Conservation (phyloP, 176 grass and related monocot genomes). For the Musa schizocarpa region DNA sequence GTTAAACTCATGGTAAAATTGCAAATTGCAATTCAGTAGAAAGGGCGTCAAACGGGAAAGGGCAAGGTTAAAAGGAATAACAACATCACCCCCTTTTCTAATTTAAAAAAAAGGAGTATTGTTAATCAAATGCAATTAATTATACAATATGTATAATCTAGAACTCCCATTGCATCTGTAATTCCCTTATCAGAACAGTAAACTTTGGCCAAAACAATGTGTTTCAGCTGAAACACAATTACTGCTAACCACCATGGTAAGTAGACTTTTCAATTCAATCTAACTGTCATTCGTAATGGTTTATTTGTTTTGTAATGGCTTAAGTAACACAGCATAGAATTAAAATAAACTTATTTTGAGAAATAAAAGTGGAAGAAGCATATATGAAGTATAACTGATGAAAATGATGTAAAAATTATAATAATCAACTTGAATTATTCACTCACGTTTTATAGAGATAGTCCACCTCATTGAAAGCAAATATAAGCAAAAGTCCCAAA, state of each 20-base stretch:
- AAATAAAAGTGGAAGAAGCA: not conserved
- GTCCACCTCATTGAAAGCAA: conserved; percentile 71
- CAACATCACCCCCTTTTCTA: too few species aligned
- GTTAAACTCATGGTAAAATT: not conserved
- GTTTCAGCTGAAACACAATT: too few species aligned
- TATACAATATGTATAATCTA: too few species aligned
- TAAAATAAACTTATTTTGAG: not conserved
- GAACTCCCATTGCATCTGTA: too few species aligned
- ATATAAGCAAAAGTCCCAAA: conserved; percentile 66
- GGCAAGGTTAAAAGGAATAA: too few species aligned
- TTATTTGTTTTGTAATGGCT: too few species aligned
- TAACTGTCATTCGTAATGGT: too few species aligned
- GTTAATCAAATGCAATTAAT: not conserved
- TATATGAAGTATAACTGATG: not conserved
- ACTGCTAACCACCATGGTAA: too few species aligned
- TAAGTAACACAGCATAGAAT: not conserved
- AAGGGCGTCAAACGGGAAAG: not conserved
- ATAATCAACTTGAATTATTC: not conserved
- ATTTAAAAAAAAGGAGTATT: not conserved
- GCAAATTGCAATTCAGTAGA: too few species aligned
- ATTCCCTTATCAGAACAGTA: too few species aligned
- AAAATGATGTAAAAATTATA: not conserved
- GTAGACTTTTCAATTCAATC: too few species aligned
- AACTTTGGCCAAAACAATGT: too few species aligned
- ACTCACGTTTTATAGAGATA: conserved; percentile 84